Conservation (phyloP, 2,329 filamentous ascomycete species). For the Clonostachys chloroleuca region DNA sequence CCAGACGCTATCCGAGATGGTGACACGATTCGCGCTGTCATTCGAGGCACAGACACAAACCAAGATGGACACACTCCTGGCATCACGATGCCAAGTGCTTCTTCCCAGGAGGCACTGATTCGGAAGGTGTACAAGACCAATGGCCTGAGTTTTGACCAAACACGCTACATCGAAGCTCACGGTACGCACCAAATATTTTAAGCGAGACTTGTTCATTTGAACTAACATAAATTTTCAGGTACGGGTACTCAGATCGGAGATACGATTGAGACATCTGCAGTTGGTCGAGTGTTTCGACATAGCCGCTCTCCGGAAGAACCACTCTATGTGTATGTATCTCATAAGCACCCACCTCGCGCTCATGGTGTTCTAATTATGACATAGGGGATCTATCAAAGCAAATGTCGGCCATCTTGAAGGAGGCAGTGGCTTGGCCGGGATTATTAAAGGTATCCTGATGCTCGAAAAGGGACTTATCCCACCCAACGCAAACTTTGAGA, state of each 20-base stretch:
- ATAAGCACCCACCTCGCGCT: not conserved
- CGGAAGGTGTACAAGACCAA: slow-evolving; percentile 27
- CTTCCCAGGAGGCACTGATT: slow-evolving; percentile 29
- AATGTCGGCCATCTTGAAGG: slow-evolving; percentile 12
- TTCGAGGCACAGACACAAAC: not conserved
- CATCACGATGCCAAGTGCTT: slow-evolving; percentile 29
- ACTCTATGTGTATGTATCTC: not conserved
- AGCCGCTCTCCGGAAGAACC: slow-evolving; percentile 2
- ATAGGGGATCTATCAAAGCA: slow-evolving; percentile 9
- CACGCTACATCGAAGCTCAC: slow-evolving; percentile 39
- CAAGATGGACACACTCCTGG: slow-evolving; percentile 19
- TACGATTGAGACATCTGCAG: slow-evolving; percentile 26
- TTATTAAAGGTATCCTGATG: slow-evolving; percentile 9
- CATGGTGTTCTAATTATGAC: not conserved
- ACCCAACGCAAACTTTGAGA: slow-evolving; percentile 18
- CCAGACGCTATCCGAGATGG: slow-evolving; percentile 31
- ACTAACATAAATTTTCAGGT: slow-evolving; percentile 15
- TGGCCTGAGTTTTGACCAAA: slow-evolving; percentile 22
- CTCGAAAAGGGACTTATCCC: slow-evolving; percentile 9
- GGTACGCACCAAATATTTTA: slow-evolving; percentile 31
- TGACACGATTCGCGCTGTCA: slow-evolving; percentile 1
- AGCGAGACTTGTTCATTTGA: slow-evolving; percentile 6
- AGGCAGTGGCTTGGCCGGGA: slow-evolving; percentile 9
- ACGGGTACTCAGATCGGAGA: slow-evolving; percentile 46
- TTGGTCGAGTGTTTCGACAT: slow-evolving; percentile 10